Evolutionary conservation across 768 basidiomycete species (phyloP).

Genomic region (Pleurotus tuoliensis): DNA sequence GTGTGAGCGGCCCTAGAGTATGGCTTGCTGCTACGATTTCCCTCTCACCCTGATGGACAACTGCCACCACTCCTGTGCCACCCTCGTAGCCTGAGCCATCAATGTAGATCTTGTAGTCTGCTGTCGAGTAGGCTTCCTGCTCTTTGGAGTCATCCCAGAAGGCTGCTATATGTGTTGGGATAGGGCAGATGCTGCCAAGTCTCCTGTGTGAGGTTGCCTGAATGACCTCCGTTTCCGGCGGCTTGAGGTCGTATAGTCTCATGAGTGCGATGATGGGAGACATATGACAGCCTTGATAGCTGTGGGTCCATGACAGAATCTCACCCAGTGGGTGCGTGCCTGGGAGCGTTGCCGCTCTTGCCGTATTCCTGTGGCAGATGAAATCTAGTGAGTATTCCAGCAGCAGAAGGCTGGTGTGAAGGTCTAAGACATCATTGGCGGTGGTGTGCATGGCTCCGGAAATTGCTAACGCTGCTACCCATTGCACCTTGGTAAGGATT

Average conservation of each 20-base stretch:
- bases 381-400: neutral
- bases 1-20: neutral
- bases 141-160: neutral
- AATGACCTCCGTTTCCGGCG: neutral
- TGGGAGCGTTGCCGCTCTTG: neutral
- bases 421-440: neutral
- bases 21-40: neutral
- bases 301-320: neutral
- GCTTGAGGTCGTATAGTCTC: neutral
- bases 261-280: neutral
- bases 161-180: neutral
- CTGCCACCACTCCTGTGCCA: neutral
- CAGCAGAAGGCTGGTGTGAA: neutral
- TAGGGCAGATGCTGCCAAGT: neutral
- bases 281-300: neutral
- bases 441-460: neutral
- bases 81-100: neutral
- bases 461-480: neutral
- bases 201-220: neutral
- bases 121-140: neutral
- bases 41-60: neutral
- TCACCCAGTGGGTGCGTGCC: neutral
- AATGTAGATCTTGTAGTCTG: neutral
- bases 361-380: neutral
- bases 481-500: neutral